Base-by-base conservation (phyloP, 106 monocot species). In the Platanthera guangdongensis region DNA sequence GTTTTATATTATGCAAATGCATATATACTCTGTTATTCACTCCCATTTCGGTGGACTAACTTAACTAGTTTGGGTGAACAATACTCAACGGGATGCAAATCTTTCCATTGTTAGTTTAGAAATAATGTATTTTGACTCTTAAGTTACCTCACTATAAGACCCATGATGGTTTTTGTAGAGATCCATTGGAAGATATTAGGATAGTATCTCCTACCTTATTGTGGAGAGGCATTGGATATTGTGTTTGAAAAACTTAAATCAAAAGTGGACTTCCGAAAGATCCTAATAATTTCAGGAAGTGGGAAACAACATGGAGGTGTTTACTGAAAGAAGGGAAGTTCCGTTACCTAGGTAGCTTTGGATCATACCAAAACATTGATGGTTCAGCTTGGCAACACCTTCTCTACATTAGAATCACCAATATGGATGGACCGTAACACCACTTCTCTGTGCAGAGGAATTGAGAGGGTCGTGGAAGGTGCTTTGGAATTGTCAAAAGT, bases 391-490 rank as follows among this genome's bases (percentile, higher is more conserved):
- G 72, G 48, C 18, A 76, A 90, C 83, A 86, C 88, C 57, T 95
- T 95, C 79, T 88, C 95, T 75, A 79, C 81, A 16, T 74, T 51
- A 12, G 87, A 95, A 15, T 92, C 92, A 52, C 95, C 95, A 47
- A 80, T 95, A 78, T 95, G 95, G 95, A 95, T 95, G 95, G 95
- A 95, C 78, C 86, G 88, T 57, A 93, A 90, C 73, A 93, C 90
- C 25, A 88, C 92, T 28, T 57, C 57, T 13, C 92, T 93, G 68
- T 95, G 25, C 25, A 25, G 25, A 25, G 25, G 0, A 25, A 25
- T 25, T 25, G 25, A 25, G 25, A 25, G 25, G 93, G 85, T 88
- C 63, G 87, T 90, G 1, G 92, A 90, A 13, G 92, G 95, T 68
- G 88, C 95, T 62, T 50, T 92, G 65, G 86, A 88, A 75, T 74